Evolutionary conservation across 805 yeast genomes (phyloP).

Genomic region (Cyberlindnera suaveolens): DNA sequence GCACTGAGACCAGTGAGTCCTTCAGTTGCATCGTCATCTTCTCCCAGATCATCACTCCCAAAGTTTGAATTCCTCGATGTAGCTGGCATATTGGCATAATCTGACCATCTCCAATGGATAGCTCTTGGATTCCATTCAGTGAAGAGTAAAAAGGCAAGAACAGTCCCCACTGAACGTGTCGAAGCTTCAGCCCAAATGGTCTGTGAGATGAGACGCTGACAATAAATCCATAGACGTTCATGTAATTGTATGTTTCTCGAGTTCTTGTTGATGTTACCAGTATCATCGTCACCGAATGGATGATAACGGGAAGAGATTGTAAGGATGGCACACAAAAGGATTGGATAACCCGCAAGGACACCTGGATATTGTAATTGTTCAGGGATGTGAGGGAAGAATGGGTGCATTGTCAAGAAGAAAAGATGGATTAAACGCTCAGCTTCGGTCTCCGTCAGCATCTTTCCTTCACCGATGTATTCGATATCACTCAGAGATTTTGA

Average conservation of each 20-base stretch:
- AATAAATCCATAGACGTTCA: slow-evolving; percentile 76
- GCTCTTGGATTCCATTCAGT: slow-evolving; percentile 97
- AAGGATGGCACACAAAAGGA: slow-evolving; percentile 71
- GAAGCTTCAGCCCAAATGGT: slow-evolving; percentile 94
- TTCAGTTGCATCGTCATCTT: slow-evolving; percentile 30
- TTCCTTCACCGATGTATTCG: slow-evolving; percentile 54
- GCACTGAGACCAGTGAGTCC: slow-evolving; percentile 74
- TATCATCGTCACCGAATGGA: slow-evolving; percentile 36
- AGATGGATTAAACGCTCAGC: slow-evolving; percentile 50
- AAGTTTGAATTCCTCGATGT: slow-evolving; percentile 29
- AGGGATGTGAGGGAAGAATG: slow-evolving; percentile 86
- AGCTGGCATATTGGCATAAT: slow-evolving; percentile 49
- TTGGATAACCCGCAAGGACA: slow-evolving; percentile 70
- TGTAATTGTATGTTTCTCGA: slow-evolving; percentile 57
- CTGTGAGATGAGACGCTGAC: slow-evolving; percentile 74
- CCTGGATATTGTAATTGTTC: slow-evolving; percentile 60
- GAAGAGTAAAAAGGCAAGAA: slow-evolving; percentile 73
- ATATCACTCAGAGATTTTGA: slow-evolving; percentile 44
- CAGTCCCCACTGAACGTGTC: slow-evolving; percentile 80
- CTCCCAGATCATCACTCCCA: slow-evolving; percentile 4
- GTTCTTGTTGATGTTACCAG: slow-evolving; percentile 24
- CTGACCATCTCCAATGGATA: slow-evolving; percentile 82
- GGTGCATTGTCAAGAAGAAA: slow-evolving; percentile 77
- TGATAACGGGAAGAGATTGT: slow-evolving; percentile 80
- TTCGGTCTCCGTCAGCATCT: slow-evolving; percentile 55